Base-by-base conservation (phyloP, 169 alveolate genomes). In the Plasmodium cynomolgi region DNA sequence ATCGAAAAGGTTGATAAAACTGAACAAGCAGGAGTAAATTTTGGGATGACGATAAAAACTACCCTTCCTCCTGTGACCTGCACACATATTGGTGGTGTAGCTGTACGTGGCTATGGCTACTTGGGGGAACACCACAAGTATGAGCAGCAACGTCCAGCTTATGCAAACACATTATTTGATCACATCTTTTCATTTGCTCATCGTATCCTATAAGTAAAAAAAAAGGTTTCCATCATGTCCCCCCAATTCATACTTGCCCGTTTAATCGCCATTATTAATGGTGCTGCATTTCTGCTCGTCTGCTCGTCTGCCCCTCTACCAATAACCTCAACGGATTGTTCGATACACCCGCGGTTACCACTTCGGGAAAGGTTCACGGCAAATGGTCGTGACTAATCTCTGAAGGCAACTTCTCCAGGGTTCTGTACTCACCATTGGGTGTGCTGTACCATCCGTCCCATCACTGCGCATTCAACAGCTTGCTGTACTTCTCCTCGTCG, bases 401-500 rank as follows among this genome's bases (percentile, higher is more conserved):
- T 75, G 31, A 0, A 81, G 34, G 31, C 9, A 47, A 29, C n/a
- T 47, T 54, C 75, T 84, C 37, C 50, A 71, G 0, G 9, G 58
- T 9, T 58, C 1, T 13, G 23, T n/a, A 83, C 11, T 56, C 80
- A 58, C 39, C 56, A 29, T 37, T 33, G 41, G 17, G 17, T n/a
- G 29, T 62, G 23, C 31, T 39, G n/a, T n/a, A 39, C 17, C 34
- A 37, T 29, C 23, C 26, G 15, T 33, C 72, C 31, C 81, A 72
- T 62, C 54, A 39, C 37, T 79, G 62, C 33, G 15, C 73, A 31
- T 90, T 80, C 77, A 90, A 41, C 39, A 34, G 34, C 72, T 90
- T 90, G 50, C 50, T 68, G 39, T 90, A 90, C 47, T 90, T 79
- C 41, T 80, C 83, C 26, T 90, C 94, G 47, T 90, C 91, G 6